Conservation (phyloP, 2,329 filamentous ascomycete species). For the Phyllosticta citribraziliensis region DNA sequence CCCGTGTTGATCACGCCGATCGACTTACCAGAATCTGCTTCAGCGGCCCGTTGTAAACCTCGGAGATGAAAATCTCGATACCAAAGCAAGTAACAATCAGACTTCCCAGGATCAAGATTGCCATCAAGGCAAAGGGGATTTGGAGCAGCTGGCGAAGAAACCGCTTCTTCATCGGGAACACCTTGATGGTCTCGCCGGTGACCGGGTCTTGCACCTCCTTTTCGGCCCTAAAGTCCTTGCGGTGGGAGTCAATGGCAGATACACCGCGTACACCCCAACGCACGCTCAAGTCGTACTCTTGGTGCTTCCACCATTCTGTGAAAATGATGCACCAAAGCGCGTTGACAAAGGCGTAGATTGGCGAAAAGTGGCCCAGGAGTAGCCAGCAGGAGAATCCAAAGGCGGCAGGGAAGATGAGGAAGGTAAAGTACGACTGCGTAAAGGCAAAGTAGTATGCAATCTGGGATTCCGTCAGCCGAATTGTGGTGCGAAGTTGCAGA, state of each 20-base stretch:
- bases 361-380: constrained; percentile 75
- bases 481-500: neutral
- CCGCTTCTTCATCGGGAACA: constrained; percentile 68
- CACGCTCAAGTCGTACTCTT: constrained; percentile 75
- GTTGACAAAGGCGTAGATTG: constrained; percentile 66
- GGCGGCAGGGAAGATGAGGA: constrained; percentile 69
- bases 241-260: constrained; percentile 66
- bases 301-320: constrained; percentile 93
- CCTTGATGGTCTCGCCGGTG: constrained; percentile 66
- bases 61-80: constrained; percentile 90
- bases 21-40: constrained; percentile 67
- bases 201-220: constrained; percentile 67
- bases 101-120: constrained; percentile 61
- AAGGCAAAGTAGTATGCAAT: constrained; percentile 96
- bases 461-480: constrained; percentile 23
- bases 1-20: neutral
- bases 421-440: constrained; percentile 79
- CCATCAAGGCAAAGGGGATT: constrained; percentile 72
- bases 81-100: constrained; percentile 82
- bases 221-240: constrained; percentile 71
- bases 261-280: constrained; percentile 85
- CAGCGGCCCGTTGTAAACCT: constrained; percentile 83
- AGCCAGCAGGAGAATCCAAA: constrained; percentile 72
- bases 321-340: constrained; percentile 84
- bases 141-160: constrained; percentile 69